Base-by-base conservation (phyloP, 169 alveolate genomes). In the Eimeria brunetti region DNA sequence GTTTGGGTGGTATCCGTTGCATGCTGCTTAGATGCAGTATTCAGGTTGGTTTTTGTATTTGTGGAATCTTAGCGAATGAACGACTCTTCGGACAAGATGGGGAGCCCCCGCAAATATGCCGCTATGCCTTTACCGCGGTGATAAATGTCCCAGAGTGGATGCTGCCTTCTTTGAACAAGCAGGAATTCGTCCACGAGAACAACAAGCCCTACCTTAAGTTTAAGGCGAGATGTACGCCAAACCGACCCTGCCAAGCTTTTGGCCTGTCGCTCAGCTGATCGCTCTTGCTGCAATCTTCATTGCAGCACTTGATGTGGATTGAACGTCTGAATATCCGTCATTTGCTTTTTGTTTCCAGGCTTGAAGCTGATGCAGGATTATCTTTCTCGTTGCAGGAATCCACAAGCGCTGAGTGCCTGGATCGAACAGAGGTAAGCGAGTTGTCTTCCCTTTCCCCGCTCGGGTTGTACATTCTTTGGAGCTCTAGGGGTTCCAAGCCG, bases 101-200 rank as follows among this genome's bases (percentile, higher is more conserved):
- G 33, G 93, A 64, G 49, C 84, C 89, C 53, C 93, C 98, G 22
- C 96, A 96, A 96, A 83, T 97, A 64, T 97, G 97, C 95, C 95
- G 97, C 75, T 97, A 97, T 94, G 98, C 98, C 30, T 95, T 98
- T 27, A 98, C 99, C 24, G 99, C 98, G 30, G 96, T 97, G 86
- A 97, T 97, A 14, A 97, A 97, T 89, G 99, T 98, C 22, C 99
- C 99, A 2, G 97, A 97, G 88, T 98, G 99, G 99, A 97, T 98
- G 73, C 89, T 97, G 24, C 99, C 99, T 24, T 96, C 99, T 38
- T 96, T 97, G 64, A 98, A 97, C 69, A 98, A 98, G 96, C 99
- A 98, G 88, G 99, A 98, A 89, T 98, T 98, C 86, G 95, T 97
- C 0, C 98, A 97, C 62, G 99, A 98, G 94, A 97, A 97, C 97